Base-by-base conservation (phyloP, 1,284 basidiomycete species). In the Leccinum subspadiceum region DNA sequence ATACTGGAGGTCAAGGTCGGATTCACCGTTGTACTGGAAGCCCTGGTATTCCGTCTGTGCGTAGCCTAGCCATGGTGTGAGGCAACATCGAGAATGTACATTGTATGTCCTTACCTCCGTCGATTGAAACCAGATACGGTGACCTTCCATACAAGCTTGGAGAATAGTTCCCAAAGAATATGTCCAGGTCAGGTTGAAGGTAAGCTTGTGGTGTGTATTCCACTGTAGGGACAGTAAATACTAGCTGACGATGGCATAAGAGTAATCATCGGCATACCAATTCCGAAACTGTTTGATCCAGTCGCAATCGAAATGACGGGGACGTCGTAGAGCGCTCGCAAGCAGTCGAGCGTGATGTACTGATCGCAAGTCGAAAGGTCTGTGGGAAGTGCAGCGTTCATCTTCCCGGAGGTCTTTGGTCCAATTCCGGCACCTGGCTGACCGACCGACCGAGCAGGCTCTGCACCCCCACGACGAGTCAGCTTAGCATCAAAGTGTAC, bases 1-100 rank as follows among this genome's bases (percentile, higher is more conserved):
- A 59, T 82, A 84, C 62, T 84, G 72, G 22, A 84, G 64, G 62
- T 84, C 81, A n/a, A 84, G 74, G 62, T 82, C 72, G 8, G 78
- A 78, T 70, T 83, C 82, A 20, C 76, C 80, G 54, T 81, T 82
- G 62, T 73, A 71, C 4, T 66, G 58, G 62, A 80, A 79, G 9
- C 71, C 67, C 54, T 73, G 26, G 26, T 73, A 59, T n/a, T 59
- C 50, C 1, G 76, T 76, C 62, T 81, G 78, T 37, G 67, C 70
- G 24, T 66, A 72, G 3, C 69, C 73, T 78, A 64, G 15, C 66
- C 37, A 10, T 67, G 62, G 7, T 33, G 58, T 54, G 56, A 66
- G 58, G 22, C 10, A 12, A 29, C 4, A 9, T 9, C 10, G 29
- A n/a, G 12, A 26, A 5, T 4, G 0, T 29, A n/a, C 20, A 26